phyloP scores from a whole-genome alignment of 2,329 filamentous ascomycete genomes.

The Fusarium burgessii region DNA sequence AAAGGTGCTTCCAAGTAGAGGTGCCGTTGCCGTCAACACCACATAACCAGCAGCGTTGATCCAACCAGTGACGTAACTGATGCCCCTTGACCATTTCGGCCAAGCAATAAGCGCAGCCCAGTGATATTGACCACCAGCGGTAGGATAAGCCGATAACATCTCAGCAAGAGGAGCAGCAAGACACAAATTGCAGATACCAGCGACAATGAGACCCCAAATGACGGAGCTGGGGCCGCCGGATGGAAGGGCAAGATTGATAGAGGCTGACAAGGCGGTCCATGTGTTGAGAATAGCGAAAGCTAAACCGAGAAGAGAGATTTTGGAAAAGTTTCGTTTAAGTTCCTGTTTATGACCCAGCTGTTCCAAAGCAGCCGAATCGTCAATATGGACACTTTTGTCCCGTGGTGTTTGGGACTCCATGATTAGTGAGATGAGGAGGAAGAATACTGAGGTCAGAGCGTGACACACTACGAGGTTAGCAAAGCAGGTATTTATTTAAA shows the following conservation, averaged over 20 bases:
- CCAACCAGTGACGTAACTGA: conserved; percentile 80
- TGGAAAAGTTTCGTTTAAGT: conserved; percentile 63
- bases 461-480: not conserved
- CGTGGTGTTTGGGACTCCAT: conserved; percentile 40
- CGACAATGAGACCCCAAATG: conserved; percentile 75
- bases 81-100: conserved; percentile 68
- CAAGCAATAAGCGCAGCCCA: conserved; percentile 77
- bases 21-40: conserved; percentile 74
- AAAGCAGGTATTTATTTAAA: conserved; percentile 28
- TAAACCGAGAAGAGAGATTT: conserved; percentile 61
- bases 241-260: conserved; percentile 66
- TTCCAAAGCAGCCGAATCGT: conserved; percentile 56
- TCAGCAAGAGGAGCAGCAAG: conserved; percentile 77
- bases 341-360: conserved; percentile 62
- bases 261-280: conserved; percentile 63
- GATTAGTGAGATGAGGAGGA: not conserved
- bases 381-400: conserved; percentile 35
- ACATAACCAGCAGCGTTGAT: conserved; percentile 81
- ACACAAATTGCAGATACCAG: conserved; percentile 76
- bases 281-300: conserved; percentile 64
- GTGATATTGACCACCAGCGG: conserved; percentile 74
- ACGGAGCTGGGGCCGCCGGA: conserved; percentile 78
- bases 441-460: not conserved
- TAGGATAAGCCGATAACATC: conserved; percentile 74
- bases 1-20: conserved; percentile 74